A percentile compares a stretch with the other conserved stretches of the same genome.
These are phyloP conservation scores for Copromyces sp. DNA, from an alignment of 495 filamentous ascomycete genomes.

Conservation along the genomic window DNA sequence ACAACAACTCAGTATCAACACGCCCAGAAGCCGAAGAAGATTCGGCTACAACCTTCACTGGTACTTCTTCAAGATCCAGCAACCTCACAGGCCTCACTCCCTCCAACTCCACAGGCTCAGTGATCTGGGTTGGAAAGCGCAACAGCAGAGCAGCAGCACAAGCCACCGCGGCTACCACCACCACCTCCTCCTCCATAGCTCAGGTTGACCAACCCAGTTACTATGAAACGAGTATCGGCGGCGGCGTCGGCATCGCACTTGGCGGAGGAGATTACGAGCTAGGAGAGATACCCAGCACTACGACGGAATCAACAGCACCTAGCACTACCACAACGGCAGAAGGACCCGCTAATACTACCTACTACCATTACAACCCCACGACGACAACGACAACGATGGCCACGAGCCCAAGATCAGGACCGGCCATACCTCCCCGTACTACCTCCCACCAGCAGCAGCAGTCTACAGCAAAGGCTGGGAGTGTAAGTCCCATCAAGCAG, in stretches of 20 bases:
- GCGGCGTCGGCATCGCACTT: background rate
- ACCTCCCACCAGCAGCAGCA: background rate
- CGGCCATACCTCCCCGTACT: background rate
- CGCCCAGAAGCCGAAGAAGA: background rate
- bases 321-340: too few species aligned
- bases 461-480: background rate
- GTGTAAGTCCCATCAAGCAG: background rate
- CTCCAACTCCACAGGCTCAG: constrained; percentile 3
- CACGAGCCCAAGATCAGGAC: background rate
- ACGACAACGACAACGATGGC: background rate
- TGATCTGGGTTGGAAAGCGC: constrained; percentile 6
- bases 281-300: background rate
- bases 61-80: background rate
- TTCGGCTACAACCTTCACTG: background rate
- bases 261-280: background rate
- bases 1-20: background rate
- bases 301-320: background rate
- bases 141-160: constrained; percentile 1
- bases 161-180: background rate
- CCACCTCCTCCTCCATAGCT: background rate
- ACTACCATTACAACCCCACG: background rate
- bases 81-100: background rate
- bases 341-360: background rate
- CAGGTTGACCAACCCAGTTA: background rate
- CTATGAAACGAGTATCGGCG: background rate